Evolutionary conservation across 495 filamentous ascomycete species (phyloP), one percentile per base, ranked within the genome.

Genomic region (Niebla homalea): DNA sequence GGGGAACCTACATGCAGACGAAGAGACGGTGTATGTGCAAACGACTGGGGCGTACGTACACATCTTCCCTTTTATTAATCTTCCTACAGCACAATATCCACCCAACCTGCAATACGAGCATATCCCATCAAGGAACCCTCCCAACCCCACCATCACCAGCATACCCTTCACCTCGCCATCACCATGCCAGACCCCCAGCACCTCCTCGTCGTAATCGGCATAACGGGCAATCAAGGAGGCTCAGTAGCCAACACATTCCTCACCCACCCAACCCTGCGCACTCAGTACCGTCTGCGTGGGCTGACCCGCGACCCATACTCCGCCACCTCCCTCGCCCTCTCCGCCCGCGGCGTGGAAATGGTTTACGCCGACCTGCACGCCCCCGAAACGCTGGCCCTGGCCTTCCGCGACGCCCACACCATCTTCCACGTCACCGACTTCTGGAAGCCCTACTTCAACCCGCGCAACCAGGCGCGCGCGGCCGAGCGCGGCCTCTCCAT

Each of bases 351-450:
- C 21, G 68, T 70, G 23, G 70, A 74, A 18, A 23, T 79, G 1
- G 63, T 74, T 10, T 22, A 59, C 29, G 74, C 60, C 5, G 65
- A 78, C 44, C 60, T 76, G 6, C 50, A 68, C 48, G 64, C 72
- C 26, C 22, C 59, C 25, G 49, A 49, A 1, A 66, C 68, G 2
- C 65, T 79, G 0, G 50, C 49, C 3, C 22, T 25, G 15, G 74
- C 72, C 18, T 74, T 79, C 57, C 18, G 49, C 12, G 68, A 64
- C 35, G 70, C 67, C 5, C 57, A 63, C 36, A 68, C 61, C 26
- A 70, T 79, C 55, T 79, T 76, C 60, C 56, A 61, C 54, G 66
- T 66, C 35, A 79, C 73, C 0, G 72, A 78, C 51, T 77, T 75
- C 61, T 72, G 67, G 67, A 48, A 37, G 1, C 35, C 56, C 7